Evolutionary conservation across 257 asterid genomes (phyloP), one percentile per base, ranked within the genome.

Genomic region (Plantago major): DNA sequence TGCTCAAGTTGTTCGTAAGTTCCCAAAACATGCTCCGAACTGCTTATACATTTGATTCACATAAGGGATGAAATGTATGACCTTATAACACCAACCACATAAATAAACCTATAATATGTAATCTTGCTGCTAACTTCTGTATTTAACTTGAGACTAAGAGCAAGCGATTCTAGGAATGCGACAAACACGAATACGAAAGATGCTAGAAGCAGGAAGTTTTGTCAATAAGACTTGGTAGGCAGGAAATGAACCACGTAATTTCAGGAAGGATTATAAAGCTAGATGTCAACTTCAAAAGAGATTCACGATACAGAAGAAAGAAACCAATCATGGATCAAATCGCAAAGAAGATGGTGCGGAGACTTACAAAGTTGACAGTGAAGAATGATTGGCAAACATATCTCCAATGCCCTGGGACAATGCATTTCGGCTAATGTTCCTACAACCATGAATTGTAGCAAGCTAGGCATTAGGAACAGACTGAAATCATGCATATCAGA

Each of bases 331-430:
- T 19, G 56, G 60, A 68, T 45, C 13, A 46, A 47, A 51, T 22
- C 9, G 8, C 64, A 68, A 19, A 55, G 33, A 19, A 52, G 70
- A 56, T 10, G 60, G 46, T 11, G 42, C 60, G 52, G 46, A 28
- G 67, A 53, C 98, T 87, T 83, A 89, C 99, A 93, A 61, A 17
- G 82, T 75, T 52, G 73, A 73, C 42, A 93, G 74, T 45, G 76
- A 70, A 38, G 96, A 77, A 82, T 81, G 96, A 60, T 85, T 89
- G 64, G 46, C 66, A 75, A 85, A 87, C 80, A 89, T 53, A 80
- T 89, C 97, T 76, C 95, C 96, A 78, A 93, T 72, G 17, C 84
- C 66, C 76, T 82, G 96, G 66, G 79, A 73, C 67, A 93, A 80
- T 16, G 64, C 60, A 67, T 93, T 93, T 49, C 49, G 78, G 76